Evolutionary conservation across 1,284 basidiomycete genomes (phyloP).

Genomic region (Melanopsichium pennsylvanicum): DNA sequence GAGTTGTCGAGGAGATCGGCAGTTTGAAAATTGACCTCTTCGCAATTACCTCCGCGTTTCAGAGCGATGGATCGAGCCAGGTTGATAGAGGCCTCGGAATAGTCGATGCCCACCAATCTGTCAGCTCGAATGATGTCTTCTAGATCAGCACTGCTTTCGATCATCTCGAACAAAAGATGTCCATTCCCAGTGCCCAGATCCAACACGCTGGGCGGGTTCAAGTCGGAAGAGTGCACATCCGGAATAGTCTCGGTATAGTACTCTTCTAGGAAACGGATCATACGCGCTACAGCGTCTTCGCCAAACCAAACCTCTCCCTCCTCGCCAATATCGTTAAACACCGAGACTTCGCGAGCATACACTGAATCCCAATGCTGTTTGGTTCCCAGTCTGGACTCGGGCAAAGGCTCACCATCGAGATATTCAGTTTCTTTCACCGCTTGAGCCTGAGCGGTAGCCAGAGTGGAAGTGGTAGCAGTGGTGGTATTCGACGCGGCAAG

Average conservation of each 20-base stretch:
- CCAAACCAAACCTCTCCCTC: constrained; percentile 94
- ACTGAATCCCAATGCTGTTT: constrained; percentile 69
- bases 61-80: constrained; percentile 55
- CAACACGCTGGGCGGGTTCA: constrained; percentile 31
- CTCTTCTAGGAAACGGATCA: constrained; percentile 69
- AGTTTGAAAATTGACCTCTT: constrained; percentile 57
- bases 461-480: background rate
- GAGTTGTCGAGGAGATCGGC: constrained; percentile 61
- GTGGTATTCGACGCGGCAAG: background rate
- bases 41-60: constrained; percentile 44
- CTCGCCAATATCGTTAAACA: constrained; percentile 82
- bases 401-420: constrained; percentile 40
- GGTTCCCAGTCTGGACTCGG: constrained; percentile 74
- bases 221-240: constrained; percentile 1
- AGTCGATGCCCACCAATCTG: constrained; percentile 79
- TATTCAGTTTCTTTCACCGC: background rate
- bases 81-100: constrained; percentile 77
- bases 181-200: constrained; percentile 83
- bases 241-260: constrained; percentile 25
- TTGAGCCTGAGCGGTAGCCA: background rate
- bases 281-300: constrained; percentile 79
- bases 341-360: constrained; percentile 72
- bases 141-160: constrained; percentile 49
- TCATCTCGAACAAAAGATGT: constrained; percentile 77
- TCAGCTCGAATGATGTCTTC: constrained; percentile 74